These are phyloP conservation scores for Sclerotinia borealis DNA, from an alignment of 2,329 filamentous ascomycete genomes.

Conservation along the genomic window DNA sequence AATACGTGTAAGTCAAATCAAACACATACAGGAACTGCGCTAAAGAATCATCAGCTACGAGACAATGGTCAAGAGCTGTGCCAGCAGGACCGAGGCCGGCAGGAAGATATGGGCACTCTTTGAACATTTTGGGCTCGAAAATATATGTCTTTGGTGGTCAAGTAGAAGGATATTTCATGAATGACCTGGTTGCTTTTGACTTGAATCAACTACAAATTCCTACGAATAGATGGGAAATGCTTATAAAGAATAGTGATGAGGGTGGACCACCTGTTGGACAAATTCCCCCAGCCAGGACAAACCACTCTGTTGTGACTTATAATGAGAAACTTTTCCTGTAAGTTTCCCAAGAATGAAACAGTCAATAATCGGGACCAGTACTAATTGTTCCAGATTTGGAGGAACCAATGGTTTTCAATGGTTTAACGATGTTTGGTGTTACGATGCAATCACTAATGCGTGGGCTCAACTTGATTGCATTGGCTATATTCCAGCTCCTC, in stretches of 20 bases:
- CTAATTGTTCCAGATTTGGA: slow-evolving; percentile 62
- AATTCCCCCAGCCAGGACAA: slow-evolving; percentile 83
- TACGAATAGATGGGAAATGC: slow-evolving; percentile 87
- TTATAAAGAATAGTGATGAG: slow-evolving; percentile 69
- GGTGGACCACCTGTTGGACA: slow-evolving; percentile 53
- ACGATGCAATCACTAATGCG: slow-evolving; percentile 73
- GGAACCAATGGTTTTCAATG: slow-evolving; percentile 93
- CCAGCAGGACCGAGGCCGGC: slow-evolving; percentile 80
- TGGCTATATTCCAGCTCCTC: slow-evolving; percentile 88
- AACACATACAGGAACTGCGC: slow-evolving; percentile 3
- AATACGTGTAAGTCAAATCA: slow-evolving; percentile 79
- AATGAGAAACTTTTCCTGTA: slow-evolving; percentile 92
- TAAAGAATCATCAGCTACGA: slow-evolving; percentile 60
- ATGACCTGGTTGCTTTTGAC: slow-evolving; percentile 92
- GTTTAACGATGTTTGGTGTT: slow-evolving; percentile 99
- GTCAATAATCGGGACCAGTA: not conserved
- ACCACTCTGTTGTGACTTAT: slow-evolving; percentile 86
- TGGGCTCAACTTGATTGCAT: slow-evolving; percentile 94
- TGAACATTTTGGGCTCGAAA: slow-evolving; percentile 95
- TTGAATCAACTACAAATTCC: slow-evolving; percentile 89
- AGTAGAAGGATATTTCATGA: slow-evolving; percentile 97
- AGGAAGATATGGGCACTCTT: slow-evolving; percentile 89
- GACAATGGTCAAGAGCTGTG: slow-evolving; percentile 93
- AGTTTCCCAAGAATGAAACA: slow-evolving; percentile 35
- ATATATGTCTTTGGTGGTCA: slow-evolving; percentile 98